Percentiles rank a stretch among this genome's conserved stretches.
Conservation (phyloP, 2,329 filamentous ascomycete genomes). For the Aspergillus nomiae region DNA sequence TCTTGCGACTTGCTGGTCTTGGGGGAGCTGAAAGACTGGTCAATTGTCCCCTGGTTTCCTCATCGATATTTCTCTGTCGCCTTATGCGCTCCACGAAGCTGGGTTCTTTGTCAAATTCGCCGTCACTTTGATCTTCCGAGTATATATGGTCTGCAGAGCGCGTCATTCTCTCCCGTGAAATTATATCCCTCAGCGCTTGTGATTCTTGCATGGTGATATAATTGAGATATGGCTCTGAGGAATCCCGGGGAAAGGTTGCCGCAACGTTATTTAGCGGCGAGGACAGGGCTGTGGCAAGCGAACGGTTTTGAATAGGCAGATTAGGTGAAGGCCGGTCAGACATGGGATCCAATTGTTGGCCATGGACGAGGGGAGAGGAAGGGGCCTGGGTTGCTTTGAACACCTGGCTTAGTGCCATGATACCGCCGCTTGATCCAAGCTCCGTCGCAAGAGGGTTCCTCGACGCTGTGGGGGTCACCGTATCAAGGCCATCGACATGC, state of each 20-base stretch:
- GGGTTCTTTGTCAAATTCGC: conserved; percentile 48
- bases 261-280: conserved; percentile 41
- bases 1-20: conserved; percentile 19
- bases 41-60: conserved; percentile 39
- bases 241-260: conserved; percentile 35
- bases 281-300: conserved; percentile 36
- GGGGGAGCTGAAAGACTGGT: conserved; percentile 37
- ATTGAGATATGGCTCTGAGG: conserved; percentile 43
- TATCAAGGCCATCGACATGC: conserved; percentile 28
- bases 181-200: conserved; percentile 43
- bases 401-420: conserved; percentile 51
- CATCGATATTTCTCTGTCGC: conserved; percentile 35
- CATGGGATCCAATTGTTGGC: conserved; percentile 37
- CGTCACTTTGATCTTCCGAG: conserved; percentile 40
- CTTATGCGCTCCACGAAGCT: conserved; percentile 38
- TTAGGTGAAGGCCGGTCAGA: conserved; percentile 55
- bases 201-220: conserved; percentile 52
- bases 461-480: conserved; percentile 43
- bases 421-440: conserved; percentile 37
- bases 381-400: conserved; percentile 52
- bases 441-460: conserved; percentile 46
- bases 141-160: conserved; percentile 39
- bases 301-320: conserved; percentile 44
- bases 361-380: conserved; percentile 47
- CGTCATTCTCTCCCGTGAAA: conserved; percentile 32